Base-by-base conservation (phyloP, 495 filamentous ascomycete species). In the Haplographium delicatum region DNA sequence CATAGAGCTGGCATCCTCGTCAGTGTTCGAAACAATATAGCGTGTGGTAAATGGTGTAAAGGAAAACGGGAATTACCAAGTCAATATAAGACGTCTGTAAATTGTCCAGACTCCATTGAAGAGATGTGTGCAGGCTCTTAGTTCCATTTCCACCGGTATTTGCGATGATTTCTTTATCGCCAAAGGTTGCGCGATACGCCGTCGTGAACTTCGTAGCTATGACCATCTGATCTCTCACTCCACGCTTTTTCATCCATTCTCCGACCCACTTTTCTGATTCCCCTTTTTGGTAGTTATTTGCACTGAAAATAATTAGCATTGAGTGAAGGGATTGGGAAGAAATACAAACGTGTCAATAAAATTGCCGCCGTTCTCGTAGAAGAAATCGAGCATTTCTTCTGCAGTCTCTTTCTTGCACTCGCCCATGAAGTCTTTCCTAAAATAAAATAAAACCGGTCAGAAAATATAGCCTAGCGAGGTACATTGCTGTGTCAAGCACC, bases 301-400 rank as follows among this genome's bases (percentile, higher is more conserved):
- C 67, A n/a, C n/a, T n/a, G n/a, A n/a, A n/a, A n/a, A n/a, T n/a
- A n/a, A n/a, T n/a, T n/a, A n/a, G n/a, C n/a, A n/a, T n/a, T n/a
- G n/a, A n/a, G n/a, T n/a, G n/a, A n/a, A n/a, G n/a, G n/a, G n/a
- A n/a, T n/a, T n/a, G n/a, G n/a, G n/a, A n/a, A n/a, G n/a, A n/a
- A n/a, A n/a, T n/a, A n/a, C n/a, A n/a, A n/a, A n/a, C 1, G 84
- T 88, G 59, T 90, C 85, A 56, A 90, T 80, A 67, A 88, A 88
- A 66, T 90, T 90, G 27, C 86, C 86, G 20, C 80, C 85, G 24
- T 76, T 67, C 3, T 72, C 67, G 40, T 78, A 77, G 70, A 79
- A 86, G 56, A 68, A 75, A 59, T 88, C 84, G 37, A 89, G 69
- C 19, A 89, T 79, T 42, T 68, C 65, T 51, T 83, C 80, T 7